Base-by-base conservation (phyloP, 2,329 filamentous ascomycete species). In the Penicillium sp. region DNA sequence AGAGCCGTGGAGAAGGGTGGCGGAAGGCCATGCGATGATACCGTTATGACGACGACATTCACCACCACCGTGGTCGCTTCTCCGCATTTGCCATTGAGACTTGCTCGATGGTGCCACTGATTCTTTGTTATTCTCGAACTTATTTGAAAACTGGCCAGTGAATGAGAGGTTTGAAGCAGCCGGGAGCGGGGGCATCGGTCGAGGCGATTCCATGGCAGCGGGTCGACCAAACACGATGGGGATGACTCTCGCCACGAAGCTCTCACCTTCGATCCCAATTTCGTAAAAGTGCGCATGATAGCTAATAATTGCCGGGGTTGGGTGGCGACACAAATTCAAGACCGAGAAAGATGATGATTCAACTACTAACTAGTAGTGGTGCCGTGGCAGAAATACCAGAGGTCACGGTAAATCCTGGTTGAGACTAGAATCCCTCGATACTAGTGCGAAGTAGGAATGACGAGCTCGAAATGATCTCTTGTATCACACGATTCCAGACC, bases 11-110 rank as follows among this genome's bases (percentile, higher is more conserved):
- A 46, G 44, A 31, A 51, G 8, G 52, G 67, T 69, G 67, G 69
- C 60, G 63, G 52, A 24, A 5, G 48, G 40, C 44, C 39, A 50
- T 28, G 33, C 16, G 39, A 68, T 71, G 69, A 69, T 61, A 58
- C 42, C 54, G 55, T 52, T 37, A 71, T 71, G 69, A 71, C 68
- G 69, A 66, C 46, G 46, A 61, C 52, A 66, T 58, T 62, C 46
- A 60, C 48, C 60, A 60, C 37, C 51, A 58, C 53, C 51, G 31
- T 54, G 43, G 51, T 33, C 26, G 13, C 51, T 59, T 52, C 57
- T 55, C 57, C 54, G 54, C 51, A 61, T 19, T 62, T 26, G 53
- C 52, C 56, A 54, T 57, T 48, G 19, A 39, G 33, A 44, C 52
- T 19, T 24, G 23, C 46, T 51, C 37, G 26, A 13, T 40, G 13